Conservation (phyloP, 2,329 filamentous ascomycete species). For the Aspergillus amoenus region DNA sequence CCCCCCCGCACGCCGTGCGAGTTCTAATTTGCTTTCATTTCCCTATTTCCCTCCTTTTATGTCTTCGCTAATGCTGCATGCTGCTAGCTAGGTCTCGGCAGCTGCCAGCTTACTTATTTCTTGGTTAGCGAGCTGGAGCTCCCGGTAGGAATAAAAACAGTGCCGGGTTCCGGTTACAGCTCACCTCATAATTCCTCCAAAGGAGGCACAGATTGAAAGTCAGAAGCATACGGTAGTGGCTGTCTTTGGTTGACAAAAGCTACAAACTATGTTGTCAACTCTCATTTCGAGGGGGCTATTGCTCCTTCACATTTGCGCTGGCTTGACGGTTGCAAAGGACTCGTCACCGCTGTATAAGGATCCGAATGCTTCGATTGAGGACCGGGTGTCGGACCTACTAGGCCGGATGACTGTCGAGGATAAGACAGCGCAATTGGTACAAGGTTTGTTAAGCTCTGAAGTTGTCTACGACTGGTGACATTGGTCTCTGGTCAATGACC, state of each 20-base stretch:
- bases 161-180: not conserved
- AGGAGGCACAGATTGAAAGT: too few relatives aligned
- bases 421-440: constrained; percentile 68
- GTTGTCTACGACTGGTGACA: not conserved
- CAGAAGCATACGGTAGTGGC: not conserved
- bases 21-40: not conserved
- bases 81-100: not conserved
- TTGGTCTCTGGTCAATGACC: not conserved
- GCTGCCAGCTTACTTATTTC: not conserved
- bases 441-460: constrained; percentile 39
- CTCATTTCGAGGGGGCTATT: constrained; percentile 25
- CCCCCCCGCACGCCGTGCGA: not conserved
- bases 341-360: constrained; percentile 58
- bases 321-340: constrained; percentile 17
- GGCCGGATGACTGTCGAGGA: constrained; percentile 73
- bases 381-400: constrained; percentile 66
- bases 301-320: constrained; percentile 26
- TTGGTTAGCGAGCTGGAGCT: not conserved
- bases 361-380: constrained; percentile 60
- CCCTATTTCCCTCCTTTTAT: not conserved
- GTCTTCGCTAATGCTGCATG: not conserved
- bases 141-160: not conserved
- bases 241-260: not conserved
- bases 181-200: not conserved
- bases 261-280: constrained; percentile 12